A percentile compares a stretch with the other conserved stretches of the same genome.
phyloP scores from a whole-genome alignment of 768 basidiomycete species.

The Mycena alexandri region DNA sequence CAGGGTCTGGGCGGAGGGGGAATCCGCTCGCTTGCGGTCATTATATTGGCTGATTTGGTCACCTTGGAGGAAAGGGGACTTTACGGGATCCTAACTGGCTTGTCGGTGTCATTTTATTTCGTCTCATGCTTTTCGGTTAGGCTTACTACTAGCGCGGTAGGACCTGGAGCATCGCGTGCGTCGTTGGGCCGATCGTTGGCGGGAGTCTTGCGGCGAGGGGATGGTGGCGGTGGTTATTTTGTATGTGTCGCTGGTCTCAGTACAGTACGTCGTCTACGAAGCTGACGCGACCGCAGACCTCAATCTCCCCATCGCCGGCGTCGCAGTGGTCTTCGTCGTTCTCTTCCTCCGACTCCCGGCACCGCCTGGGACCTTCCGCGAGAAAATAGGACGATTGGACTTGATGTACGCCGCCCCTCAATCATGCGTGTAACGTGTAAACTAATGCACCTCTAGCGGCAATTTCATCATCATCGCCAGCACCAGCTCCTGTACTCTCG shows the following conservation, averaged over 20 bases:
- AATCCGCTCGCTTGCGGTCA: conserved; percentile 38
- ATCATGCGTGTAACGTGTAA: no score
- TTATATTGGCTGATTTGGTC: conserved; percentile 51
- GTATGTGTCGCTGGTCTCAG: conserved; percentile 35
- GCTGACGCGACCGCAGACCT: conserved; percentile 44
- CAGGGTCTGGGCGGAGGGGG: conserved; percentile 33
- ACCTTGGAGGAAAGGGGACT: conserved; percentile 49
- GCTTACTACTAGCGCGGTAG: conserved; percentile 29
- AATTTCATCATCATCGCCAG: conserved; percentile 49
- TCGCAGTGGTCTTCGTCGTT: conserved; percentile 44
- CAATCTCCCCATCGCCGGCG: conserved; percentile 52
- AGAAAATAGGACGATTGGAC: conserved; percentile 53
- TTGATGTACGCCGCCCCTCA: no score
- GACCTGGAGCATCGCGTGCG: conserved; percentile 49
- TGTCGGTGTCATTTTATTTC: conserved; percentile 37
- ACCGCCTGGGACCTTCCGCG: conserved; percentile 46
- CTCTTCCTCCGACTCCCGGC: conserved; percentile 49
- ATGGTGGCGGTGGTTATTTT: conserved; percentile 58
- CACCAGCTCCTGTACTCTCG: conserved; percentile 46
- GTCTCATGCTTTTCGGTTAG: no score
- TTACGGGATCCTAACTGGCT: conserved; percentile 45
- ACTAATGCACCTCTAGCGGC: no score
- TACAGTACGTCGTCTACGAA: neutral
- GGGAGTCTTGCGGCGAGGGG: conserved; percentile 48
- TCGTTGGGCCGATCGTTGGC: conserved; percentile 50